Conservation (phyloP, 495 filamentous ascomycete genomes). For the Aspergillus ostianus region DNA sequence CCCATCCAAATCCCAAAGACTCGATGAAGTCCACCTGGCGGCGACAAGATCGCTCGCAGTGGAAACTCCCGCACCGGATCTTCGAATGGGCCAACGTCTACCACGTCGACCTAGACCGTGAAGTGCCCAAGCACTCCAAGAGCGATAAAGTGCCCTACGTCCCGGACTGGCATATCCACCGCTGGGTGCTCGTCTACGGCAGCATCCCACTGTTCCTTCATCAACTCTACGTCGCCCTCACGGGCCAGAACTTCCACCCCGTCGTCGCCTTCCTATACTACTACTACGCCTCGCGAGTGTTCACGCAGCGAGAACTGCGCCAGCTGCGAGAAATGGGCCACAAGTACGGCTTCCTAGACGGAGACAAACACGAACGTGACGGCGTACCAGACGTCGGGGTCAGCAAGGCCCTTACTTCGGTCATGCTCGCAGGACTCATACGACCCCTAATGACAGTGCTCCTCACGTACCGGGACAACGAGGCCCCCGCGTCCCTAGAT, state of each 20-base stretch:
- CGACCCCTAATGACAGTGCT: conserved; percentile 34
- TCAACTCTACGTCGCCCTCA: conserved; percentile 22
- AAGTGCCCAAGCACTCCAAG: conserved; percentile 27
- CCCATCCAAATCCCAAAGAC: conserved; percentile 25
- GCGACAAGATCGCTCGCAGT: conserved; percentile 20
- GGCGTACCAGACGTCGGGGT: conserved; percentile 37
- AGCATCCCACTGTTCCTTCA: conserved; percentile 25
- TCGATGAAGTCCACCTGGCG: conserved; percentile 41
- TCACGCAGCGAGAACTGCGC: conserved; percentile 19
- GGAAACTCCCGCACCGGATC: conserved; percentile 23
- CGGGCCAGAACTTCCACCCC: conserved; percentile 13
- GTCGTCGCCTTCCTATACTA: conserved; percentile 26
- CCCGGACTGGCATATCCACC: conserved; percentile 21
- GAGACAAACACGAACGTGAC: conserved; percentile 38
- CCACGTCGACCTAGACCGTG: conserved; percentile 21
- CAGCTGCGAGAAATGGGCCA: conserved; percentile 25
- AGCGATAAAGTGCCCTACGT: conserved; percentile 30
- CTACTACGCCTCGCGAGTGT: conserved; percentile 11
- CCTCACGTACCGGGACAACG: conserved; percentile 25
- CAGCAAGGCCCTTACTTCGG: conserved; percentile 26
- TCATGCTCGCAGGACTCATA: conserved; percentile 27
- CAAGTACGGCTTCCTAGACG: conserved; percentile 35
- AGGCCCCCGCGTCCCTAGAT: conserved; percentile 22
- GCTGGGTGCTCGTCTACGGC: conserved; percentile 24
- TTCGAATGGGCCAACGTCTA: conserved; percentile 24